These are phyloP conservation scores for Mycena leptocephala DNA, from an alignment of 768 basidiomycete species.

Conservation along the genomic window DNA sequence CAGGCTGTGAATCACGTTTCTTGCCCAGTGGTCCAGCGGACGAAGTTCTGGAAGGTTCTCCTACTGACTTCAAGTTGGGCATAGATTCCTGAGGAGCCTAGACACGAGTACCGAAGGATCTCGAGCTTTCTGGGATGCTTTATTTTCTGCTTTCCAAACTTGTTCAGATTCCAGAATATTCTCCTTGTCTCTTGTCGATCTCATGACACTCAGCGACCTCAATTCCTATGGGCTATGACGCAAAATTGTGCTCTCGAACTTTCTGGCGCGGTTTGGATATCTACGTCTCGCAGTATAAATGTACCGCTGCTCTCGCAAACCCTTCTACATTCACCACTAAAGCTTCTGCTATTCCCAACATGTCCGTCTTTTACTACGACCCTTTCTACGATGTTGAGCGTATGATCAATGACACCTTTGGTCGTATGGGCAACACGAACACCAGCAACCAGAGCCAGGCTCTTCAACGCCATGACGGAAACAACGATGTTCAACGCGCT, in stretches of 20 bases:
- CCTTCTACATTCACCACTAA: background rate
- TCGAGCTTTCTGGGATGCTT: background rate
- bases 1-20: no score
- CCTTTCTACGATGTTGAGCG: slow-evolving; percentile 63
- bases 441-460: slow-evolving; percentile 10
- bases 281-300: slow-evolving; percentile 9
- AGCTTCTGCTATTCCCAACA: background rate
- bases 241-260: slow-evolving; percentile 2
- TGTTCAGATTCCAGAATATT: slow-evolving; percentile 6
- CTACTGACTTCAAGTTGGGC: background rate
- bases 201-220: slow-evolving; percentile 6
- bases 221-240: background rate
- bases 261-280: slow-evolving; percentile 3
- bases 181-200: background rate
- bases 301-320: background rate
- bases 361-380: slow-evolving; percentile 58
- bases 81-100: background rate
- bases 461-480: slow-evolving; percentile 24
- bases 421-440: slow-evolving; percentile 19
- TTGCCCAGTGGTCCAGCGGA: no score
- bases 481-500: slow-evolving; percentile 29
- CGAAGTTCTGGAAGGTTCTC: background rate
- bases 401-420: slow-evolving; percentile 58
- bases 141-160: slow-evolving; percentile 1
- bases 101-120: background rate